phyloP scores from a whole-genome alignment of 176 grass and related monocot species.

The Otatea glauca region DNA sequence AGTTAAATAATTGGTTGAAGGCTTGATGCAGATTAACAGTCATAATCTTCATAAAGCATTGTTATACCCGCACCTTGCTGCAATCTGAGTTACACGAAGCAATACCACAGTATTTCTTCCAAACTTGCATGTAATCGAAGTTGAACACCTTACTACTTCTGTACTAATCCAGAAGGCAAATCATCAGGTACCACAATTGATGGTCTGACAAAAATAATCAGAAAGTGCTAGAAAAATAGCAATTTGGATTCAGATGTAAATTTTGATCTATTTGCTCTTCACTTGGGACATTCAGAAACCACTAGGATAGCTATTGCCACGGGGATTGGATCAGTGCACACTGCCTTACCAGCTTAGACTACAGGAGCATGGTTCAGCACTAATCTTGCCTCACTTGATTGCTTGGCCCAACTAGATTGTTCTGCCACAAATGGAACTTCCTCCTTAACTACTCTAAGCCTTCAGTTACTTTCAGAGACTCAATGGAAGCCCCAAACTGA shows the following conservation, averaged over 20 bases:
- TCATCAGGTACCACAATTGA: neutral
- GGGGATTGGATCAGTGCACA: neutral
- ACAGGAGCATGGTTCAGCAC: neutral
- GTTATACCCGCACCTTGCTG: too few relatives aligned
- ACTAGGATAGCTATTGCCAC: neutral
- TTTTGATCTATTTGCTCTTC: neutral
- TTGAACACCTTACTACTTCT: neutral
- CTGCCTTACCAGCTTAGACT: neutral
- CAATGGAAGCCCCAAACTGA: neutral
- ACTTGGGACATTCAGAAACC: neutral
- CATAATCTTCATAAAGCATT: neutral
- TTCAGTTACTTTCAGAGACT: neutral
- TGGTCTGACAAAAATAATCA: neutral
- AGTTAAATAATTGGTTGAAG: neutral
- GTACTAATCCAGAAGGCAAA: neutral
- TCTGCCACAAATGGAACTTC: slow-evolving; percentile 7
- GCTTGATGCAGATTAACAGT: neutral
- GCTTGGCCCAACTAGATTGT: neutral
- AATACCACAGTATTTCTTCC: too few relatives aligned
- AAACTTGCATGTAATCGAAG: neutral
- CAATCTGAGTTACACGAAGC: too few relatives aligned
- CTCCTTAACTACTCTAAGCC: neutral
- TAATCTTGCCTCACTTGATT: neutral
- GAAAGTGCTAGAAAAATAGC: neutral
- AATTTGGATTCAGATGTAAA: neutral